phyloP scores from a whole-genome alignment of 2,329 filamentous ascomycete genomes.

The Botrytis cinerea region DNA sequence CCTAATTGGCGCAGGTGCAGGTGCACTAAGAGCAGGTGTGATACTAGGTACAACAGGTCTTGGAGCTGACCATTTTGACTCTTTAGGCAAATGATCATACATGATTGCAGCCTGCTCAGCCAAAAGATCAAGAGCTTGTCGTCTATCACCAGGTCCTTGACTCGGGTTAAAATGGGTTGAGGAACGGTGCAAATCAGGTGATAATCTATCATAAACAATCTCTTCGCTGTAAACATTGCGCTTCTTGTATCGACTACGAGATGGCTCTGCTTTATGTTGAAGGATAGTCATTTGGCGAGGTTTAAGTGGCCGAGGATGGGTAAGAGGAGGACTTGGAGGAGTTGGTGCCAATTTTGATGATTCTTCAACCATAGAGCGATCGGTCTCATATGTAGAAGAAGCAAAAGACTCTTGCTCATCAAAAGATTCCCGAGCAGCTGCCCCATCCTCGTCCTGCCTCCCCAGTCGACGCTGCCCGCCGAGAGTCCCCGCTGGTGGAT shows the following conservation, averaged over 20 bases:
- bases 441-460: background rate
- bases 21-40: background rate
- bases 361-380: background rate
- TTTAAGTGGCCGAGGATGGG: constrained; percentile 3
- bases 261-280: background rate
- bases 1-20: background rate
- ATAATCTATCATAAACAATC: background rate
- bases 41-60: background rate
- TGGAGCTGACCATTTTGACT: background rate
- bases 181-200: background rate
- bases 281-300: background rate
- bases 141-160: background rate
- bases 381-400: background rate
- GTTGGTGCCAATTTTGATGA: background rate
- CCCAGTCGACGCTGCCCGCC: too few species aligned
- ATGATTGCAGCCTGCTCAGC: background rate
- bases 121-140: constrained; percentile 3
- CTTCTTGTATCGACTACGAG: background rate
- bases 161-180: background rate
- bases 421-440: too few species aligned
- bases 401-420: background rate
- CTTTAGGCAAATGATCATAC: background rate
- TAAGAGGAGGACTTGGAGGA: background rate
- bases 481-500: background rate
- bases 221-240: background rate